Conservation (phyloP, 2,329 filamentous ascomycete species). For the Kalmusia sp. region DNA sequence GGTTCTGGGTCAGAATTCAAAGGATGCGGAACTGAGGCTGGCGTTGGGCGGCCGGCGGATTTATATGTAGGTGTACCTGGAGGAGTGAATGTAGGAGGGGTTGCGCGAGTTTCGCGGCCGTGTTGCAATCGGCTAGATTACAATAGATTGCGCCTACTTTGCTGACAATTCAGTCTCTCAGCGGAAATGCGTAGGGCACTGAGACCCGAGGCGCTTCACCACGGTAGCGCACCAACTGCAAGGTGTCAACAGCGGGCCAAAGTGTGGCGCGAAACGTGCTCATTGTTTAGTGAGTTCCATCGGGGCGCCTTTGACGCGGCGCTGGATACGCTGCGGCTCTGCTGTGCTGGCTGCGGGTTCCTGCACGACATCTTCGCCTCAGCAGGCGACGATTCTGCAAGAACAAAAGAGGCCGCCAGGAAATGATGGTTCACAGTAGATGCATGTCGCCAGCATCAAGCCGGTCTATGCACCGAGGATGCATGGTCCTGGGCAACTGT, state of each 20-base stretch:
- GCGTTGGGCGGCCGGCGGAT: slow-evolving; percentile 2
- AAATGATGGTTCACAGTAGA: no score
- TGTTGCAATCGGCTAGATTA: slow-evolving; percentile 42
- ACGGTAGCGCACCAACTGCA: slow-evolving; percentile 10
- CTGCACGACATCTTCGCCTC: background rate
- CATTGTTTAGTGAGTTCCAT: slow-evolving; percentile 26
- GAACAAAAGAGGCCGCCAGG: no score
- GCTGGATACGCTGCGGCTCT: background rate
- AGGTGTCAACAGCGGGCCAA: slow-evolving; percentile 26
- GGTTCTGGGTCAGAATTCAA: slow-evolving; percentile 8
- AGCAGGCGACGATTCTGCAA: background rate
- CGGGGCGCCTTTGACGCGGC: background rate
- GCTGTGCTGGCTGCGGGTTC: background rate
- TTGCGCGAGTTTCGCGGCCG: slow-evolving; percentile 43
- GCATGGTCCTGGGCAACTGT: slow-evolving; percentile 1
- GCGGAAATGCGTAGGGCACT: slow-evolving; percentile 23
- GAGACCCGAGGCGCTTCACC: slow-evolving; percentile 37
- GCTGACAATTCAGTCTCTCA: slow-evolving; percentile 36
- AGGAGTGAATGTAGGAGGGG: slow-evolving; percentile 16
- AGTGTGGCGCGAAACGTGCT: slow-evolving; percentile 45
- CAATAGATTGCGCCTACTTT: slow-evolving; percentile 35
- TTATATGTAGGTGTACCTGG: slow-evolving; percentile 7
- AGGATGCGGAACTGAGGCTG: background rate
- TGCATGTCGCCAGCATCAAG: no score
- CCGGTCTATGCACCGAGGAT: background rate